phyloP scores from a whole-genome alignment of 305 asterid genomes.

The Rubia tinctorum region DNA sequence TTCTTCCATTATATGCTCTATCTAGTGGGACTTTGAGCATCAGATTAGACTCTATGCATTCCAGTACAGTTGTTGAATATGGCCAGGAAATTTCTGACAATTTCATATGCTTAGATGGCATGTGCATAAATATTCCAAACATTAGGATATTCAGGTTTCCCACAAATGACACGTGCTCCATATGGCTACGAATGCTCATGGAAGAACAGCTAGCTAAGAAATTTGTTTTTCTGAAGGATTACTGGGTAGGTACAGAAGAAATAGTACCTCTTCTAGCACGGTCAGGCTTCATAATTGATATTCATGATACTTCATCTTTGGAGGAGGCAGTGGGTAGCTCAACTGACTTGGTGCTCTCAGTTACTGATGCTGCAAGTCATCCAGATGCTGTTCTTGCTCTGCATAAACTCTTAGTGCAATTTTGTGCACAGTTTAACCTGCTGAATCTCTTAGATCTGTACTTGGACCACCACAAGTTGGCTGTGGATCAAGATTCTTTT shows the following conservation, averaged over 20 bases:
- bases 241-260: conserved; percentile 73
- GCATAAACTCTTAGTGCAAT: conserved; percentile 71
- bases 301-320: conserved; percentile 35
- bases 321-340: conserved; percentile 46
- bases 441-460: conserved; percentile 82
- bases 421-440: conserved; percentile 81
- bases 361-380: conserved; percentile 44
- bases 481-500: conserved; percentile 58
- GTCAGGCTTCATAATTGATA: conserved; percentile 65
- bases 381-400: conserved; percentile 66
- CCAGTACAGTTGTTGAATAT: conserved; percentile 45
- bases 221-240: conserved; percentile 64
- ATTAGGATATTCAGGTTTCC: conserved; percentile 67
- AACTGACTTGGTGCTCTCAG: conserved; percentile 49
- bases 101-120: conserved; percentile 61
- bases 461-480: conserved; percentile 87
- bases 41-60: conserved; percentile 53
- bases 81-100: conserved; percentile 48
- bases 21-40: conserved; percentile 71
- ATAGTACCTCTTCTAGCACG: conserved; percentile 73
- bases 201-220: conserved; percentile 85
- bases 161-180: conserved; percentile 46
- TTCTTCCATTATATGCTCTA: conserved; percentile 70
- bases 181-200: conserved; percentile 76
- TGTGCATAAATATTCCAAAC: conserved; percentile 63